These are phyloP conservation scores for Metarhizium robertsii DNA, from an alignment of 2,329 filamentous ascomycete species.

Conservation along the genomic window DNA sequence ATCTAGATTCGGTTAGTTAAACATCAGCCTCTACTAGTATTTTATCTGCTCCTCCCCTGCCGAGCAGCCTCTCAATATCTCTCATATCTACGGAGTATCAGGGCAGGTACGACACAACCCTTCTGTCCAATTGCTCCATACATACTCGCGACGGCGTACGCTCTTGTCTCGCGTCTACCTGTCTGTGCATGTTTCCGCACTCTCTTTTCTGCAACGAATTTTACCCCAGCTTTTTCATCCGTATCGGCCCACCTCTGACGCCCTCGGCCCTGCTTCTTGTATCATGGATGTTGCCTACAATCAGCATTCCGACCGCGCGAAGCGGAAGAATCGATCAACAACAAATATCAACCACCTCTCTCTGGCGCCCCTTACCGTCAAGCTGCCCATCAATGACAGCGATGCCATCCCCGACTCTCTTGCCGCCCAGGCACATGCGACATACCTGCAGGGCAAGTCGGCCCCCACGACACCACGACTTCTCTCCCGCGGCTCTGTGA, in stretches of 20 bases:
- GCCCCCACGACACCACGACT: constrained; percentile 56
- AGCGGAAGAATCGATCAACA: constrained; percentile 49
- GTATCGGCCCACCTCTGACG: background rate
- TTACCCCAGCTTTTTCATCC: background rate
- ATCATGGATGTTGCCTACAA: constrained; percentile 51
- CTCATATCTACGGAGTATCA: too few relatives aligned
- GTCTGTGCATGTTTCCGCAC: background rate
- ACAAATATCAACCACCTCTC: constrained; percentile 51
- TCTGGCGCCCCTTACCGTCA: constrained; percentile 54
- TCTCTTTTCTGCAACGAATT: background rate
- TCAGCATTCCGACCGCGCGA: constrained; percentile 46
- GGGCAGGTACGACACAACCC: too few relatives aligned
- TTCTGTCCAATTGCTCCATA: background rate
- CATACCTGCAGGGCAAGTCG: constrained; percentile 53
- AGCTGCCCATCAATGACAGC: constrained; percentile 47
- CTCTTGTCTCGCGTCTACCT: background rate
- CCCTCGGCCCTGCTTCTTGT: background rate
- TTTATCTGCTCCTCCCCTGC: too few relatives aligned
- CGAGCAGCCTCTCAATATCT: too few relatives aligned
- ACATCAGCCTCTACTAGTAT: too few relatives aligned
- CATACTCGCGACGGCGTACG: background rate
- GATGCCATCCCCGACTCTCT: constrained; percentile 33
- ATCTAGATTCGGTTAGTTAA: too few relatives aligned
- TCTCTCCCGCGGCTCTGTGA: constrained; percentile 44
- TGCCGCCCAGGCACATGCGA: constrained; percentile 25